Evolutionary conservation across 495 filamentous ascomycete genomes (phyloP), one percentile per base, ranked within the genome.

Genomic region (Talaromyces thailandensis): DNA sequence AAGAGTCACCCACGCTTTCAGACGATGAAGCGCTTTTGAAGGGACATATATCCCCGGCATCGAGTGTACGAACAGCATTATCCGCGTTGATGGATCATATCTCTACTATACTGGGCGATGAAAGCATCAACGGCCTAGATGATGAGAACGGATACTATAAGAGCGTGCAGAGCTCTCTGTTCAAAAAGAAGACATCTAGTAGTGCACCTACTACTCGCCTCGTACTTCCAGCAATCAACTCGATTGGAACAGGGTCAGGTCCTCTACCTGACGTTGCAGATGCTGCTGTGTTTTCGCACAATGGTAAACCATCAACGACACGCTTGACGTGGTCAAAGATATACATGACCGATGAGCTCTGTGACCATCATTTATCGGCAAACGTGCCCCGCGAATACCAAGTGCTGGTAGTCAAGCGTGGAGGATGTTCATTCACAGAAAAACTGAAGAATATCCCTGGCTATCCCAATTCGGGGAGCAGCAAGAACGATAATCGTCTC

Each of bases 401-500:
- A 64, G 78, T 97, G 16, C 83, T 98, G 62, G 82, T 97, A 26
- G 81, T 98, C 63, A 86, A 84, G 32, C 88, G 94, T 23, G 94
- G 94, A 21, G 86, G 84, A 3, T 98, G 94, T 75, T 88, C 79
- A 43, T 98, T 98, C 73, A 83, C 81, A 6, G 78, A 88, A 32
- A 98, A 98, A 68, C 76, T 98, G 0, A 79, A 79, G 25, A 93
- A 90, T 65, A 91, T 98, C 40, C 91, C 94, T 12, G 83, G 85
- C 9, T 92, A 84, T 69, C 75, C 86, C 12, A 88, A 90, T 0
- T 78, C 77, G 0, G 26, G 16, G 35, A 29, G 80, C 3, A 64
- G 65, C 7, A 75, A 84, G 16, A 25, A 21, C 16, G 70, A 80
- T 2, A 65, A 65, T 9, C 75, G 84, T 0, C 73, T 96, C 9